phyloP scores from a whole-genome alignment of 2,329 filamentous ascomycete genomes.

The Chaetoscypha palmicola region DNA sequence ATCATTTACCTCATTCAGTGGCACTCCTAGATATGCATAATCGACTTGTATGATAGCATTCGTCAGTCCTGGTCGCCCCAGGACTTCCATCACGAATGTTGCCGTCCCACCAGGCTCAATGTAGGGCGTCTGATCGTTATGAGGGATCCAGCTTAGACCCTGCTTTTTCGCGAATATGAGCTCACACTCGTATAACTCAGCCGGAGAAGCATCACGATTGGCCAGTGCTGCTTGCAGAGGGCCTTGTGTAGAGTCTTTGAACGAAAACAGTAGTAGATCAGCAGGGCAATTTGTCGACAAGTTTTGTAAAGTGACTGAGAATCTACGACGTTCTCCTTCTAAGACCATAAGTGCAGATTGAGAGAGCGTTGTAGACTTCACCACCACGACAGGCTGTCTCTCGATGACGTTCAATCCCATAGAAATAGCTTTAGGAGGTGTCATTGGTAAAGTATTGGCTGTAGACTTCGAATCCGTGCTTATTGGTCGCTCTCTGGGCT shows the following conservation, averaged over 20 bases:
- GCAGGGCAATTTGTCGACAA: conserved; percentile 62
- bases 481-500: conserved; percentile 26
- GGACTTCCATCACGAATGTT: conserved; percentile 74
- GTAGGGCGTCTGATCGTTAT: conserved; percentile 43
- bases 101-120: conserved; percentile 62
- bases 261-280: conserved; percentile 80
- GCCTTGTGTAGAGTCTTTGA: conserved; percentile 78
- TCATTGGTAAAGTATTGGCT: conserved; percentile 34
- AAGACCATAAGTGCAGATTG: conserved; percentile 88
- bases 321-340: conserved; percentile 75
- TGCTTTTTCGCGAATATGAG: conserved; percentile 69
- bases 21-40: conserved; percentile 72
- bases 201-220: conserved; percentile 68
- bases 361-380: conserved; percentile 70
- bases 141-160: conserved; percentile 51
- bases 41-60: conserved; percentile 75
- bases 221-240: conserved; percentile 68
- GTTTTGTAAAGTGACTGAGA: conserved; percentile 77
- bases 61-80: conserved; percentile 79
- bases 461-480: conserved; percentile 30
- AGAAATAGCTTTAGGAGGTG: conserved; percentile 40
- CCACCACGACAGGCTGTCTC: conserved; percentile 67
- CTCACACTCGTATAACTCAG: conserved; percentile 82
- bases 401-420: conserved; percentile 69
- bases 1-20: conserved; percentile 59